phyloP scores from a whole-genome alignment of 2,329 filamentous ascomycete species.

The Calonectria pteridis region DNA sequence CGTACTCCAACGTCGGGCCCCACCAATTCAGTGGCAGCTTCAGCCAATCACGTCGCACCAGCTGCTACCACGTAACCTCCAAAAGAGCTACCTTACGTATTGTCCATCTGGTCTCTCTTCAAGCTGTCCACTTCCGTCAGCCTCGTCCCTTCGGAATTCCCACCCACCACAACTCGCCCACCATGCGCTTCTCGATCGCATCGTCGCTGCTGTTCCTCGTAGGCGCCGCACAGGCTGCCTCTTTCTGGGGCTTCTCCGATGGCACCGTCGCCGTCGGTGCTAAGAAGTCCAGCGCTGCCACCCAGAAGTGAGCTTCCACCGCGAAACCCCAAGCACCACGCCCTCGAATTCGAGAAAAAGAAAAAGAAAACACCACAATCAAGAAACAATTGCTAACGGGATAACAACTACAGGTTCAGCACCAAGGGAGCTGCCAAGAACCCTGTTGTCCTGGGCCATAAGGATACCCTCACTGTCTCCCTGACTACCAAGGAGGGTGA shows the following conservation, averaged over 20 bases:
- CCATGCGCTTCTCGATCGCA: constrained; percentile 54
- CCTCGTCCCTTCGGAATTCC: constrained; percentile 35
- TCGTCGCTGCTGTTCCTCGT: constrained; percentile 61
- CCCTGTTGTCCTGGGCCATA: constrained; percentile 72
- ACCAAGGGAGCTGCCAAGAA: constrained; percentile 71
- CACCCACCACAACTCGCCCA: constrained; percentile 37
- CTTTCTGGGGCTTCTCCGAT: constrained; percentile 81
- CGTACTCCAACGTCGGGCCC: constrained; percentile 16
- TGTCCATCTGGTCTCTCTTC: constrained; percentile 38
- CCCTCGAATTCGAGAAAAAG: not conserved
- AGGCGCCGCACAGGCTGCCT: constrained; percentile 64
- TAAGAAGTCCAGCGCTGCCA: constrained; percentile 73
- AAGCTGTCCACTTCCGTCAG: constrained; percentile 49
- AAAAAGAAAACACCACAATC: not conserved
- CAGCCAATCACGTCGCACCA: constrained; percentile 39
- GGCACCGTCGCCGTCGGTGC: constrained; percentile 74
- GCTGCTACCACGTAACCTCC: constrained; percentile 48
- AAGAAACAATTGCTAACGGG: constrained; percentile 37
- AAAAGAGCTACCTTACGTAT: constrained; percentile 23
- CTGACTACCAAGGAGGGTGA: constrained; percentile 85
- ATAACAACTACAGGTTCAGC: constrained; percentile 63
- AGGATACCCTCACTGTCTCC: constrained; percentile 84
- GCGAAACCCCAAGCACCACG: not conserved
- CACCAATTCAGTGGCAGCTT: constrained; percentile 33
- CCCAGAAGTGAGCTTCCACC: constrained; percentile 72